Evolutionary conservation across 345 rosid genomes (phyloP).

Genomic region (Lepidium aucheri): DNA sequence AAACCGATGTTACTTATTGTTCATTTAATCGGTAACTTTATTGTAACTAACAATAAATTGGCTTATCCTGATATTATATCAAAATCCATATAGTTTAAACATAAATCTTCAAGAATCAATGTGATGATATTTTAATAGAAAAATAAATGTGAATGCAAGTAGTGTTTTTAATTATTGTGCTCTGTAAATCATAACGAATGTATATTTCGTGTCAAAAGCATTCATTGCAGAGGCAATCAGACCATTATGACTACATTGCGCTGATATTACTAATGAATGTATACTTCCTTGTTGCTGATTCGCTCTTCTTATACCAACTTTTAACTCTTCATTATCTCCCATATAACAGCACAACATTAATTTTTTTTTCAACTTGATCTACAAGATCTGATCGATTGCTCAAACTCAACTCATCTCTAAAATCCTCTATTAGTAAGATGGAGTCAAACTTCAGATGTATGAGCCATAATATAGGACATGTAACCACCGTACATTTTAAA

Average conservation of each 20-base stretch:
- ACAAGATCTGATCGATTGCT: too few species aligned
- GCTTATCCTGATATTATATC: not conserved
- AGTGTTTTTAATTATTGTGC: not conserved
- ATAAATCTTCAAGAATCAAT: not conserved
- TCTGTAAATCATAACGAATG: not conserved
- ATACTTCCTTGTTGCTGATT: not conserved
- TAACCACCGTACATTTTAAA: not conserved
- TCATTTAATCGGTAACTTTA: not conserved
- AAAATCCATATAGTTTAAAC: not conserved
- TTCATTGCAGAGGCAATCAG: not conserved
- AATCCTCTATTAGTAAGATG: too few species aligned
- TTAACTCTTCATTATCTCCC: not conserved
- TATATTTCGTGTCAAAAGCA: not conserved
- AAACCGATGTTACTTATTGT: not conserved
- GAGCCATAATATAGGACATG: too few species aligned
- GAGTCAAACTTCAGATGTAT: too few species aligned
- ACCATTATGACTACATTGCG: not conserved
- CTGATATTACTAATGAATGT: not conserved
- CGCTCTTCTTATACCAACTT: not conserved
- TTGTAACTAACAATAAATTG: not conserved
- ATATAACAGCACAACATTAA: not conserved
- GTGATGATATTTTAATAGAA: not conserved
- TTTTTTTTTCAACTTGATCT: not conserved
- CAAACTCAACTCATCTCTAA: too few species aligned
- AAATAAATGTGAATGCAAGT: not conserved